Evolutionary conservation across 164 flowering plant species (phyloP).

Genomic region (Berberis vulgaris): DNA sequence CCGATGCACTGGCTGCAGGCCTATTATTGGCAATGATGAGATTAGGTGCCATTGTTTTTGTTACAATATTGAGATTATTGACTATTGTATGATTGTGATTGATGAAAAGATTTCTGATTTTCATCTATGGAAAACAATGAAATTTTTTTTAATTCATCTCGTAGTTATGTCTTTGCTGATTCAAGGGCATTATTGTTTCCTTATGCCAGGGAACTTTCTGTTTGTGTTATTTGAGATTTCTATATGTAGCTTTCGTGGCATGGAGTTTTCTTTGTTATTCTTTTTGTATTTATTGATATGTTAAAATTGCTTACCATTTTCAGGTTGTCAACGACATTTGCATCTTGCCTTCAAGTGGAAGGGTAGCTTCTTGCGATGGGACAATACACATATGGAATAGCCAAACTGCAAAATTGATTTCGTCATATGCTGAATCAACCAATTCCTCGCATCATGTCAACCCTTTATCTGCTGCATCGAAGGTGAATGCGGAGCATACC

Average conservation of each 20-base stretch:
- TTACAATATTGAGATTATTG: too few relatives aligned
- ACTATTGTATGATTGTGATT: too few relatives aligned
- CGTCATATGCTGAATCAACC: slow-evolving; percentile 55
- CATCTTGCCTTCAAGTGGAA: slow-evolving; percentile 56
- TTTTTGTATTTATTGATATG: neutral
- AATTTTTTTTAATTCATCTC: neutral
- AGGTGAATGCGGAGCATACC: slow-evolving; percentile 38
- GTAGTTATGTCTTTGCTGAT: neutral
- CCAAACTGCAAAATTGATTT: slow-evolving; percentile 64
- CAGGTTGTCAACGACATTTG: slow-evolving; percentile 92
- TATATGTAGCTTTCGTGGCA: neutral
- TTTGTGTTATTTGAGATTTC: neutral
- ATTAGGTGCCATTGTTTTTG: too few relatives aligned
- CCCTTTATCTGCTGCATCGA: slow-evolving; percentile 32
- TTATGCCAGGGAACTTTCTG: neutral
- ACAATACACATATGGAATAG: slow-evolving; percentile 92
- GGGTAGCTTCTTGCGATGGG: slow-evolving; percentile 97
- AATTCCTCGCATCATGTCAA: slow-evolving; percentile 36
- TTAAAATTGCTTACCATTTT: slow-evolving; percentile 13
- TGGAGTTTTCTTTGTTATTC: neutral
- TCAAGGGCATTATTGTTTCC: neutral
- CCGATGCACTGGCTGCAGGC: too few relatives aligned
- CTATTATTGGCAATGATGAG: too few relatives aligned
- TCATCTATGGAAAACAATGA: too few relatives aligned
- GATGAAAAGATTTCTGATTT: too few relatives aligned